Conservation (phyloP, 176 grass and related monocot species). For the Coix lacrymajobi region DNA sequence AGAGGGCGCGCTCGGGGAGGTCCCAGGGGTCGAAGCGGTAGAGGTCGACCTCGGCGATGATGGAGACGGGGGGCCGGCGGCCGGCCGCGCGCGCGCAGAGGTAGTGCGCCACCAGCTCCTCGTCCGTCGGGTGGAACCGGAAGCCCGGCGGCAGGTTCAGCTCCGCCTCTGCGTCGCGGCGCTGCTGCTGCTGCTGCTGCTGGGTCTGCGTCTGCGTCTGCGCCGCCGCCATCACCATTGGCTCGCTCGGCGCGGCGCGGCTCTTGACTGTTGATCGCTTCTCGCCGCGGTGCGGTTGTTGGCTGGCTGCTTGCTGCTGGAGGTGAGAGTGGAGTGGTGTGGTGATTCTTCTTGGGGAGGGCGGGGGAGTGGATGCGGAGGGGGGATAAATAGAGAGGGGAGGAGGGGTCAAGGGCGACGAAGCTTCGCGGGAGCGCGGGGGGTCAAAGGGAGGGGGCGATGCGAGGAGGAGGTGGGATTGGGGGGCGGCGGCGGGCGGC, state of each 20-base stretch:
- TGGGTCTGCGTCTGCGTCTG: too few relatives aligned
- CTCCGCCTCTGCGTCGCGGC: conserved; percentile 73
- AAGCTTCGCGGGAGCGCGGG: neutral
- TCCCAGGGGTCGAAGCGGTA: conserved; percentile 80
- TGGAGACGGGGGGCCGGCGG: conserved; percentile 2
- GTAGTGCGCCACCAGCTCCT: conserved; percentile 83
- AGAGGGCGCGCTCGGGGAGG: conserved; percentile 55
- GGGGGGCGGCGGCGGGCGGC: conserved; percentile 20
- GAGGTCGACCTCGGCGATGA: conserved; percentile 91
- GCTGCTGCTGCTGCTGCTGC: neutral
- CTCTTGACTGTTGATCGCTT: neutral
- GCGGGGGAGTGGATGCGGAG: neutral
- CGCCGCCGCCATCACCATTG: conserved; percentile 7
- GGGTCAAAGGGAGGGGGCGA: neutral
- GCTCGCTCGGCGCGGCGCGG: neutral
- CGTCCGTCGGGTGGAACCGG: conserved; percentile 88
- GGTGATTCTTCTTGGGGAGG: neutral
- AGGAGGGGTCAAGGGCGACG: neutral
- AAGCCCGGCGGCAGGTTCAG: conserved; percentile 79
- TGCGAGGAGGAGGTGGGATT: neutral
- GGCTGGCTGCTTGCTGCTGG: neutral
- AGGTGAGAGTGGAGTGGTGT: neutral
- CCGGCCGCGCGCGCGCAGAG: conserved; percentile 50
- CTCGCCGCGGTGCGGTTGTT: neutral
- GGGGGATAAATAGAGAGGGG: conserved; percentile 1